Conservation (phyloP, 257 asterid species). For the Knoxia roxburghii region DNA sequence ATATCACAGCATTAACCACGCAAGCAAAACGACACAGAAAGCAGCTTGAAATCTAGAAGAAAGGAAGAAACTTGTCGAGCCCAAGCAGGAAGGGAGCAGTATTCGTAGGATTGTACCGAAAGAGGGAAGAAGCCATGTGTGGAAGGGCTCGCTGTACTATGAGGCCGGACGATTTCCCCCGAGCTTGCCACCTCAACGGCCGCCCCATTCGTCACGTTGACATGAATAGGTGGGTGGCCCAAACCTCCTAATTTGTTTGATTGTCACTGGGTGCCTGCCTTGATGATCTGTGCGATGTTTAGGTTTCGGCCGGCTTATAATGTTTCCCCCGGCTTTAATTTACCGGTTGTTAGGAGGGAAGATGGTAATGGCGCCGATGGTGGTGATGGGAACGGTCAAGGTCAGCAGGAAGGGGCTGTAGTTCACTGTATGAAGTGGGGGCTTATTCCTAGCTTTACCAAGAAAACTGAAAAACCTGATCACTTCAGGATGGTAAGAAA, state of each 20-base stretch:
- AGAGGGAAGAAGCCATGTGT: constrained; percentile 51
- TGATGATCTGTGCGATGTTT: not conserved
- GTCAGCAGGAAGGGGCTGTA: constrained; percentile 32
- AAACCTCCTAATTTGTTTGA: not conserved
- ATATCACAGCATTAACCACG: not conserved
- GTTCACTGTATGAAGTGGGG: constrained; percentile 98
- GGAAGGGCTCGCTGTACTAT: constrained; percentile 83
- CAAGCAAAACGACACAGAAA: not conserved
- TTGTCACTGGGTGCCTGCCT: not conserved
- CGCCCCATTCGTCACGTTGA: constrained; percentile 63
- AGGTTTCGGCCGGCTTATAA: constrained; percentile 84
- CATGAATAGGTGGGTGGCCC: constrained; percentile 68
- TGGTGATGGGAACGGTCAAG: constrained; percentile 23
- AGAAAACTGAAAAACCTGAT: constrained; percentile 68
- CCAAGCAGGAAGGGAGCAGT: not conserved
- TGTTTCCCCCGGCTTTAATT: constrained; percentile 72
- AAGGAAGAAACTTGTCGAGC: constrained; percentile 4
- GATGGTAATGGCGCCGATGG: constrained; percentile 42
- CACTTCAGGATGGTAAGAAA: constrained; percentile 71
- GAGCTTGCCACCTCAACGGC: constrained; percentile 64
- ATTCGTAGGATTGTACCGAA: too few relatives aligned
- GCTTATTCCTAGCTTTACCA: constrained; percentile 78
- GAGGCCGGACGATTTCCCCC: constrained; percentile 52
- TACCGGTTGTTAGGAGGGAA: constrained; percentile 78
- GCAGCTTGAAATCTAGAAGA: not conserved